Base-by-base conservation (phyloP, 1,284 basidiomycete genomes). In the Sparassis latifolia region DNA sequence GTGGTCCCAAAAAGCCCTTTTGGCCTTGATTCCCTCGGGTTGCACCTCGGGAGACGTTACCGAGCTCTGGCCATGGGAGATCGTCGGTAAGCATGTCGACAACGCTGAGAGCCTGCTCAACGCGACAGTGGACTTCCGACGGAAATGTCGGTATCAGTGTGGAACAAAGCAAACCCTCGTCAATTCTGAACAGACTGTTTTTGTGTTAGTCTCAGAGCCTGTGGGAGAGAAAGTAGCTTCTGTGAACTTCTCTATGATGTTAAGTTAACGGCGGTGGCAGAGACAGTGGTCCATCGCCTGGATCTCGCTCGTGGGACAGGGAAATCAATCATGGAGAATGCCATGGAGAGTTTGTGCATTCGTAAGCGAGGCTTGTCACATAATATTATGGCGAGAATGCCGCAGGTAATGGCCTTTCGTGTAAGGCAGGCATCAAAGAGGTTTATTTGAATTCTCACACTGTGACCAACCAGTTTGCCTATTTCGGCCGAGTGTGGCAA, bases 21-120 rank as follows among this genome's bases (percentile, higher is more conserved):
- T 88, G 85, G 46, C 86, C 86, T 72, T 89, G 86, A 67, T 89
- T 89, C 52, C 86, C 86, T 64, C 86, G 71, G 48, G 86, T 89
- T n/a, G 86, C 86, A 48, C 86, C 86, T 53, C 86, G 78, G 51
- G 86, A 86, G 57, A 89, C 85, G 61, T 89, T 89, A 56, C 86
- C 86, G 56, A 88, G 74, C 68, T 89, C 86, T 55, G 86, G 86
- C 86, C 86, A 89, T 33, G 86, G 86, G 47, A 89, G 74, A 73
- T 89, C 86, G 72, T 89, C 86, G 53, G 67, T 63, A 52, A 78
- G 77, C 78, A 72, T 86, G 66, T 42, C 47, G 35, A 49, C 35
- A 20, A 20, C 20, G 20, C 20, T 20, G 20, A 20, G 20, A 20
- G 20, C 20, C 43, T 45, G 43, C 50, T 49, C 37, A 42, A 20